Conservation (phyloP, 2,329 filamentous ascomycete genomes). For the Aspergillus ochraceus region DNA sequence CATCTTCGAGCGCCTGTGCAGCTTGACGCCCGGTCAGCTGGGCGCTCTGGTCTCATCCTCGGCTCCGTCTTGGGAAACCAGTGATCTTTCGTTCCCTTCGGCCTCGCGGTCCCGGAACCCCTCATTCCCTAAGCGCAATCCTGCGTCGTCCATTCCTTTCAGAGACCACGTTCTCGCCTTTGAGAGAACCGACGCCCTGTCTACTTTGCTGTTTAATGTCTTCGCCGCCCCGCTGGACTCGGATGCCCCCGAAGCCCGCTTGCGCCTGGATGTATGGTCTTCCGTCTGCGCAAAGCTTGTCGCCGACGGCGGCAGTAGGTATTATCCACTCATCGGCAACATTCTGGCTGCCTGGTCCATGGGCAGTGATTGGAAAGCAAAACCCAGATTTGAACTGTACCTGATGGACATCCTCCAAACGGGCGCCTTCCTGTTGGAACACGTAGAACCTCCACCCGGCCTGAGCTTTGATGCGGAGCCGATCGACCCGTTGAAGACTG, state of each 20-base stretch:
- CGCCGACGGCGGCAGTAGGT: slow-evolving; percentile 70
- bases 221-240: slow-evolving; percentile 84
- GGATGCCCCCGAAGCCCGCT: slow-evolving; percentile 75
- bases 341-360: slow-evolving; percentile 85
- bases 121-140: slow-evolving; percentile 49
- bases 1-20: slow-evolving; percentile 76
- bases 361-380: slow-evolving; percentile 87
- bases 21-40: slow-evolving; percentile 73
- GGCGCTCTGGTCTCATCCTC: slow-evolving; percentile 74
- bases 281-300: slow-evolving; percentile 82
- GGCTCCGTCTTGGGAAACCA: slow-evolving; percentile 76
- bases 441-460: slow-evolving; percentile 74
- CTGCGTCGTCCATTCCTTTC: slow-evolving; percentile 57
- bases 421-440: slow-evolving; percentile 85
- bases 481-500: slow-evolving; percentile 68
- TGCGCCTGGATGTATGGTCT: slow-evolving; percentile 84
- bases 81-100: slow-evolving; percentile 79
- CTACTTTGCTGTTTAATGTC: slow-evolving; percentile 80
- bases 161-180: slow-evolving; percentile 85
- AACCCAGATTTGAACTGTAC: slow-evolving; percentile 86
- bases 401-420: slow-evolving; percentile 93
- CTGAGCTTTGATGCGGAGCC: slow-evolving; percentile 71
- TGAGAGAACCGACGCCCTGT: slow-evolving; percentile 82
- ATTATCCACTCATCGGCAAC: slow-evolving; percentile 77
- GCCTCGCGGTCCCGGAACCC: slow-evolving; percentile 55